Evolutionary conservation across 2,329 filamentous ascomycete genomes (phyloP), one percentile per base, ranked within the genome.

Genomic region (Colletotrichum sidae): DNA sequence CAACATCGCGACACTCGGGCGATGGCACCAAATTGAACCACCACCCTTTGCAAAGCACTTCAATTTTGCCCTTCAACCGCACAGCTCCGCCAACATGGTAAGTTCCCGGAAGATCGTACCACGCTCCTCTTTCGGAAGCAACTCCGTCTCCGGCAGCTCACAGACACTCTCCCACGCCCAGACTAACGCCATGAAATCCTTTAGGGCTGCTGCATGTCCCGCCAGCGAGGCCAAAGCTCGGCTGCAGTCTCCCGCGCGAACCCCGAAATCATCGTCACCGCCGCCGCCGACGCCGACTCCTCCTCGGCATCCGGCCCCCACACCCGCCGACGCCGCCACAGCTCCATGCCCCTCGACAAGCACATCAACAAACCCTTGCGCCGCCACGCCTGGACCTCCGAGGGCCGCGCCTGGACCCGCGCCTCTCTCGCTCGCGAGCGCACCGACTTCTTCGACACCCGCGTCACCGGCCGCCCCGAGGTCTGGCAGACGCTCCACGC

Each of bases 381-480:
- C 49, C 83, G 83, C 1, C 90, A 92, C 70, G 79, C 84, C 59
- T 94, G 91, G 91, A 80, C 80, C 11, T 87, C 89, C 61, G 85
- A 84, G 67, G 83, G 84, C 57, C 86, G 86, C 17, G 77, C 80
- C 13, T 96, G 92, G 92, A 94, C 92, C 1, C 87, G 86, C n/a
- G 74, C 79, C 13, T 81, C 90, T 57, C 81, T 97, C 2, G 86
- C 88, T 64, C 84, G 83, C 38, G 92, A 97, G 78, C 87, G 95
- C 53, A 80, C 80, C 53, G 93, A 93, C 67, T 97, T 96, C 82
- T 98, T 97, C 77, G 94, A 97, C 67, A 97, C 94, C 2, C 84
- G 93, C 51, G 92, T 96, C 13, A 92, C 91, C 0, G 93, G 93
- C 2, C 85, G 88, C 4, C 73, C 84, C 5, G 92, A 97, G 76